Evolutionary conservation across 2,329 filamentous ascomycete genomes (phyloP).

Genomic region (Fusarium nisikadoi): DNA sequence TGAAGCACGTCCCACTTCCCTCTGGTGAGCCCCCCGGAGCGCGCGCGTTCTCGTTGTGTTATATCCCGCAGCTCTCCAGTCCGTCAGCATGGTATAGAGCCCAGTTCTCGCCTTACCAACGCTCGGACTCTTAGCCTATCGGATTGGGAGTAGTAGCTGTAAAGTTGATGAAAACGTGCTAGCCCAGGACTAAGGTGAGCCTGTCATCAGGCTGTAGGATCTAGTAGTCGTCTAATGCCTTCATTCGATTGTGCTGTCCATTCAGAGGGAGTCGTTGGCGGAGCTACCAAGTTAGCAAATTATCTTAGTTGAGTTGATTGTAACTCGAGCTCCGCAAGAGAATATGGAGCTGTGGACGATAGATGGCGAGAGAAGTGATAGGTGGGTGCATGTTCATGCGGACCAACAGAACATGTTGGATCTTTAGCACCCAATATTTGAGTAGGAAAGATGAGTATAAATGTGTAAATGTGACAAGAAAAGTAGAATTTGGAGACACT

Average conservation of each 20-base stretch:
- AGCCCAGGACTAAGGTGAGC: not conserved
- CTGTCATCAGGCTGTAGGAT: no score
- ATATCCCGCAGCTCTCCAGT: no score
- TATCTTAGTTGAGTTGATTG: fast-evolving
- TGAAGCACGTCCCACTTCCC: fast-evolving
- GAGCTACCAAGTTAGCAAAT: fast-evolving
- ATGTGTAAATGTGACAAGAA: not conserved
- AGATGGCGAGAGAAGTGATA: not conserved
- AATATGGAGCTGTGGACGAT: not conserved
- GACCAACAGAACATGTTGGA: not conserved
- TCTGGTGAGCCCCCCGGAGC: fast-evolving
- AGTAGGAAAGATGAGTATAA: not conserved
- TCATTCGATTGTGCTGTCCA: not conserved
- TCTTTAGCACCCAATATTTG: not conserved
- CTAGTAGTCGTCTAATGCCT: not conserved
- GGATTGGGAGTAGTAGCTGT: not conserved
- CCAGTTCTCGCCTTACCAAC: not conserved
- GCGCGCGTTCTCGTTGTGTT: not conserved
- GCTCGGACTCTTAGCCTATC: fast-evolving
- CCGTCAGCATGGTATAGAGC: not conserved
- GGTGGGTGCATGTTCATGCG: not conserved
- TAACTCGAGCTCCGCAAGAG: not conserved
- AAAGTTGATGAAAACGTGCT: not conserved
- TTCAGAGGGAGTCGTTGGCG: fast-evolving
- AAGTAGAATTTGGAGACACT: fast-evolving